Evolutionary conservation across 1,139 yeast species (phyloP), one percentile per base, ranked within the genome.

Genomic region (Diutina sp.): DNA sequence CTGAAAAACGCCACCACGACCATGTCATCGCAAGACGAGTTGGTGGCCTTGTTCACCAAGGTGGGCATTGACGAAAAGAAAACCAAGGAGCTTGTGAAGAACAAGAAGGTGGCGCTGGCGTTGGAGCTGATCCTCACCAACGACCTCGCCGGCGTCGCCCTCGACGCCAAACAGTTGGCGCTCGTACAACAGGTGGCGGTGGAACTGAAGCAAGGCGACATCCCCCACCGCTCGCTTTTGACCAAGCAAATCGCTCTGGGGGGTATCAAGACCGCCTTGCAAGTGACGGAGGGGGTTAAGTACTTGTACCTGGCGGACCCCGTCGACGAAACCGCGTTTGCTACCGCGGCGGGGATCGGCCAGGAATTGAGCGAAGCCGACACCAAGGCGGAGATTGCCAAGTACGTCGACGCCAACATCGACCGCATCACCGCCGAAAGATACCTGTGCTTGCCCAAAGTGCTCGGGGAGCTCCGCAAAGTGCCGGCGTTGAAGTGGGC

Each of bases 401-500:
- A 77, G 51, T 90, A 84, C 66, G 78, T 93, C 55, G 77, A 74
- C 25, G 73, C 71, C 4, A 78, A 87, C 68, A 79, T 79, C 64
- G 77, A 72, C 1, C 85, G 79, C 35, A 82, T 93, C 60, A 76
- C 74, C 60, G 72, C 77, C n/a, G 82, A 86, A 68, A 80, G 99
- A 67, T 93, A 93, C 71, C 80, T 85, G 63, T 70, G 80, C 52
- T 85, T 90, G 56, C 93, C 97, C 28, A 78, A 82, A 41, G 74
- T 89, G 16, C 77, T 93, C 70, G 91, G 90, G 12, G 85, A 83
- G 56, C 82, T 88, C 58, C 90, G 89, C 76, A 80, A 78, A 61
- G 67, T 90, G 57, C 84, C 90, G 2, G 80, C 74, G 32, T 78
- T 93, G 69, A 90, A 88, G 70, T 93, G 97, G 97, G 99, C 98